Conservation (phyloP, 371 early-diverging fungal species). For the Circinella umbellata region DNA sequence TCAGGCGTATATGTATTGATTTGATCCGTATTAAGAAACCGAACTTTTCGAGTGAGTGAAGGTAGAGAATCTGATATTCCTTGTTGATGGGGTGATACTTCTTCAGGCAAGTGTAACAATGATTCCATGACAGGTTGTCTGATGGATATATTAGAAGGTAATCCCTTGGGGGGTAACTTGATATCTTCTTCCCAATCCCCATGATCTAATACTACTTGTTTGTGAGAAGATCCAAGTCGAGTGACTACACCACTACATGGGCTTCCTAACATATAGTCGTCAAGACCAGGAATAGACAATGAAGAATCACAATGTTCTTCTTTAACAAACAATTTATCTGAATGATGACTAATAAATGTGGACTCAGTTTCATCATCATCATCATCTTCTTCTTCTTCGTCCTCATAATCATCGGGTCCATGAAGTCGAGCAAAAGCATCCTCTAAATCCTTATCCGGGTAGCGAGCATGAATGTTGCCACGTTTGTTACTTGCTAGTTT, state of each 20-base stretch:
- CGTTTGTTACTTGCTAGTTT: not conserved
- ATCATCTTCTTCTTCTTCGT: conserved; percentile 15
- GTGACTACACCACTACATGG: conserved; percentile 24
- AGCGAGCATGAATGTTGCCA: conserved; percentile 10
- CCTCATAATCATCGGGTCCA: not conserved
- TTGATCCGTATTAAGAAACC: not conserved
- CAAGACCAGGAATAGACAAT: conserved; percentile 23
- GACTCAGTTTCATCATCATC: conserved; percentile 35
- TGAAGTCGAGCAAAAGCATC: conserved; percentile 30
- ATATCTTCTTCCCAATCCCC: conserved; percentile 39
- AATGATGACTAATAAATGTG: conserved; percentile 28
- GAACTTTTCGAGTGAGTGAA: not conserved
- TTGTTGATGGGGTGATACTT: conserved; percentile 3
- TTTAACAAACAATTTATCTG: conserved; percentile 17
- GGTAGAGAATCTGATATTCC: not conserved
- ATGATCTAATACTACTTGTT: conserved; percentile 18
- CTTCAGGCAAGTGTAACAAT: not conserved
- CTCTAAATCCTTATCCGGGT: conserved; percentile 33
- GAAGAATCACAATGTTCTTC: conserved; percentile 11
- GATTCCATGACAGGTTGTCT: not conserved
- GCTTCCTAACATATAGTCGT: conserved; percentile 35
- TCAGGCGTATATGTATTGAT: conserved; percentile 5
- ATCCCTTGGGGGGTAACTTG: conserved; percentile 9
- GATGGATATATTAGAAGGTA: not conserved
- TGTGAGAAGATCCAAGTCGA: conserved; percentile 19